Evolutionary conservation across 805 yeast genomes (phyloP), one percentile per base, ranked within the genome.

Genomic region (Nakazawaea populi): DNA sequence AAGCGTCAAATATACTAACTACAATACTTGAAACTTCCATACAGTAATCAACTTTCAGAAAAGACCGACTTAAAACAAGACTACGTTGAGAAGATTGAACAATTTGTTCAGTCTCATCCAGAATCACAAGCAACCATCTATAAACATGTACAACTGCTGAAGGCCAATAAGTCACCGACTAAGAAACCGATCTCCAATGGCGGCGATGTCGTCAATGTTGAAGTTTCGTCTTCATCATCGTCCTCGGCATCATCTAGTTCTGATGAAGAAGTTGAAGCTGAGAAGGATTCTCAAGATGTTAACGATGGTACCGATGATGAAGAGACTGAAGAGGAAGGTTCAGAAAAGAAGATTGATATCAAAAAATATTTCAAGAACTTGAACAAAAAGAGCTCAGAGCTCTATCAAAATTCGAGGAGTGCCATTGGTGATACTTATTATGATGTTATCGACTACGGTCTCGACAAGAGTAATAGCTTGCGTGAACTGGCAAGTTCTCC

Each of bases 261-360:
- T 24, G 52, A 50, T 42, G 52, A 50, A 42, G 49, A 38, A 39
- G 45, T 24, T 14, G 51, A 37, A 14, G 40, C 36, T 31, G 52
- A 50, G 27, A 46, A 50, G 28, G 49, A 44, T 7, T 12, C 48
- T 4, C 48, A 49, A 40, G 48, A 37, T 5, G 47, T 47, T 2
- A 12, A 18, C 1, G 29, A 32, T 5, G 47, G 48, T 2, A 12
- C 27, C 1, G 29, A 32, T 1, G 45, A 45, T 2, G 36, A 52
- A 3, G 46, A 3, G 12, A 39, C 32, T 34, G 47, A 37, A 6
- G 48, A 48, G 2, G 29, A 28, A 2, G 29, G 32, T 1, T 40
- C 45, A 1, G 35, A 52, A 2, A 40, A 5, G n/a, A 40, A 29
- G 8, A 66, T 66, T 51, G 73, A 70, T 29, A 67, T 69, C 42